Evolutionary conservation across 2,329 filamentous ascomycete genomes (phyloP), one percentile per base, ranked within the genome.

Genomic region (Phyllosticta citriasiana): DNA sequence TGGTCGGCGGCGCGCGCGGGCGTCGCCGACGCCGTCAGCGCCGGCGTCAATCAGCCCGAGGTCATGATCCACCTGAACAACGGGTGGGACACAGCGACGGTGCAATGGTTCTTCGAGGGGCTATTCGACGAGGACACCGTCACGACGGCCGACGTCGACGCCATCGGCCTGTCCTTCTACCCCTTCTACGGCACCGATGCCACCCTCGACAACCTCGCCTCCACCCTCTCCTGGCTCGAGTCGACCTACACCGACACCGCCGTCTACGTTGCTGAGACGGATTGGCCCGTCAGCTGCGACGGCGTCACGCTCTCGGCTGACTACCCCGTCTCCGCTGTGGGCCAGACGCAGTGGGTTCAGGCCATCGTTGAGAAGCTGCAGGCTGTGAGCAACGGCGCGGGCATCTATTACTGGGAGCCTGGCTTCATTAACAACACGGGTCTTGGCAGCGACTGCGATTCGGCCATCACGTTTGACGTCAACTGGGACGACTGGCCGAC

Each of bases 11-110:
- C 84, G 0, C 78, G 83, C 0, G 80, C 77, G 62, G 88, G 83
- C 2, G 79, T 91, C 67, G 87, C 84, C 67, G 84, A 87, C 67
- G 86, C 83, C 4, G 75, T 72, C 2, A 74, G 88, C 26, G 71
- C 71, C 51, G 60, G 60, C 33, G 55, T 26, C 16, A 77, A 80
- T 0, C 79, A 81, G 64, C 85, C 87, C 1, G 82, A 85, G 69
- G 88, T 89, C 71, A 85, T 90, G 84, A 82, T 90, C 51, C 88
- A 90, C 67, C 78, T 89, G 3, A 86, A 90, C 71, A 87, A 88
- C 67, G 87, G 87, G n/a, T 91, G 86, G 85, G 80, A 87, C 64
- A 88, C 83, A 84, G 77, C 73, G 3, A 81, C 81, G 2, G 86
- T 89, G 69, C 74, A 86, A 64, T 85, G 79, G 75, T 88, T 83